Percentiles rank a stretch among this genome's conserved stretches.
Conservation (phyloP, 78 protist species). For the Chrysochromulina tobinii region DNA sequence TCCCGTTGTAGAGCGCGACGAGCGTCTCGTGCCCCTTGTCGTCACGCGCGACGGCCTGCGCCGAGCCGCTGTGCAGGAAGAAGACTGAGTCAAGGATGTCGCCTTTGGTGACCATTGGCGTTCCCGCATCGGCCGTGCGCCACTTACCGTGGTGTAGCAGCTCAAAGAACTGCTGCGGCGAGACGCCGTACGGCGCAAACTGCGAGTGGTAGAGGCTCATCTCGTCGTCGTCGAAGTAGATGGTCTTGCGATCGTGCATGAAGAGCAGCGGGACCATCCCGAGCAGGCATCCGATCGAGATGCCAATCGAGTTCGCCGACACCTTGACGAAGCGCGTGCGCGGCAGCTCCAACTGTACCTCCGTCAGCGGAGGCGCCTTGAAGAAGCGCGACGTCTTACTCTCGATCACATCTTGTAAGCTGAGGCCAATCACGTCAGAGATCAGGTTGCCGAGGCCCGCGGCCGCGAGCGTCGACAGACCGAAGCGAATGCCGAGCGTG, state of each 20-base stretch:
- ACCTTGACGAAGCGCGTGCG: not conserved
- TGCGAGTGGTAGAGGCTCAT: not conserved
- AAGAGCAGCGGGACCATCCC: constrained; percentile 42
- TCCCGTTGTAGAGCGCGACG: not conserved
- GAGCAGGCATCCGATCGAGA: constrained; percentile 34
- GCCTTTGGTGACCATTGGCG: not conserved
- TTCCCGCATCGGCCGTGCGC: not conserved
- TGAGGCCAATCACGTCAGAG: not conserved
- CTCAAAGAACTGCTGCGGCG: not conserved
- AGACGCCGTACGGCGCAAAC: not conserved
- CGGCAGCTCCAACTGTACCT: not conserved
- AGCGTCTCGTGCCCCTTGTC: not conserved
- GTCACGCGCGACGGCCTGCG: not conserved
- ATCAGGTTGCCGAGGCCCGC: constrained; percentile 25
- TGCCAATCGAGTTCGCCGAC: not conserved
- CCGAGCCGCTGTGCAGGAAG: not conserved
- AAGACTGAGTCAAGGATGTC: not conserved
- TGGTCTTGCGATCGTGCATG: not conserved
- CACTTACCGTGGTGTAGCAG: not conserved
- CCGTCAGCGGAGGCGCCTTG: not conserved
- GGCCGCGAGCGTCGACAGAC: constrained; percentile 44
- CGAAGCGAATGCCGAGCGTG: constrained; percentile 9
- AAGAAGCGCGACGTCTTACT: not conserved
- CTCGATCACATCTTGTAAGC: constrained; percentile 4
- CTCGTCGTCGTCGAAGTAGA: not conserved